phyloP scores from a whole-genome alignment of 78 protist genomes.

The Pigoraptor vietnamica region DNA sequence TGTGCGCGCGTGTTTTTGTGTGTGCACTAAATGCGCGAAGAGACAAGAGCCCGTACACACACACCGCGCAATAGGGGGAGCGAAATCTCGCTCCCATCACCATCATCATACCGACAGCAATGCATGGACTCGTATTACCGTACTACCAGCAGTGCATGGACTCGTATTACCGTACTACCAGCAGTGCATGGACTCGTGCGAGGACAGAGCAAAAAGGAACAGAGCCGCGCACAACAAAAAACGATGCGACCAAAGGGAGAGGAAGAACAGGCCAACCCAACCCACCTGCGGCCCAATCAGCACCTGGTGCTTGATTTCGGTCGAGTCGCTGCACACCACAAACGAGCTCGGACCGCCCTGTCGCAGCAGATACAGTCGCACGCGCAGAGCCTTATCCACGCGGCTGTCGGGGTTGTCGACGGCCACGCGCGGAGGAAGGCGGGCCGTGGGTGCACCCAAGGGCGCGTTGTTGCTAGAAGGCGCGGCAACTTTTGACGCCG shows the following conservation, averaged over 20 bases:
- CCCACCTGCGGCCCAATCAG: not conserved
- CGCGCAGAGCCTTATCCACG: not conserved
- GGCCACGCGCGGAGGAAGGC: not conserved
- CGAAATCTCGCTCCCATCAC: too few relatives aligned
- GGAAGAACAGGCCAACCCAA: not conserved
- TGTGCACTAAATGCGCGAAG: too few relatives aligned
- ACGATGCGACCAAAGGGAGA: not conserved
- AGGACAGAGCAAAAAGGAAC: not conserved
- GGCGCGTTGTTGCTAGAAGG: too few relatives aligned
- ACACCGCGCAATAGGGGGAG: too few relatives aligned
- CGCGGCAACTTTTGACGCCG: too few relatives aligned
- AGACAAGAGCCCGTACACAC: too few relatives aligned
- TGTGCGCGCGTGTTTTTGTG: not conserved
- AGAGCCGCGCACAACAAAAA: not conserved
- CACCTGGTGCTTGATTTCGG: not conserved
- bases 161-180: too few relatives aligned
- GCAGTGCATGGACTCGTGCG: not conserved
- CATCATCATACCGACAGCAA: too few relatives aligned
- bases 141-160: too few relatives aligned
- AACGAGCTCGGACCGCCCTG: not conserved
- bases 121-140: too few relatives aligned
- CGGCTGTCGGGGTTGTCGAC: not conserved
- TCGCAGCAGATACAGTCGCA: not conserved
- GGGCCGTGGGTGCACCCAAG: too few relatives aligned
- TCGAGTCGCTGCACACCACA: not conserved